phyloP scores from a whole-genome alignment of 805 yeast species.

The Scheffersomyces lignosus region DNA sequence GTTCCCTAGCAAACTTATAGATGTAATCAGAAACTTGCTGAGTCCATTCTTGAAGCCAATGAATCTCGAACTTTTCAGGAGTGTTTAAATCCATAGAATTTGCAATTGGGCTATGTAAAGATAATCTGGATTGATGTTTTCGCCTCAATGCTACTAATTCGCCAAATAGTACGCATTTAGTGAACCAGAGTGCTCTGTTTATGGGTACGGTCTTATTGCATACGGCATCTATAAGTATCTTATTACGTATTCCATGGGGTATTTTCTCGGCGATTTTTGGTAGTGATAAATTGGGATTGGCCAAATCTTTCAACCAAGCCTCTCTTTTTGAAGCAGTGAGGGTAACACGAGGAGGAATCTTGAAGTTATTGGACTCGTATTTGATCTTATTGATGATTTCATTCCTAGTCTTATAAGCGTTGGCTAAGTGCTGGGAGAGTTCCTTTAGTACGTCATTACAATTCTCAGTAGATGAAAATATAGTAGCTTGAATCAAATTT shows the following conservation, averaged over 20 bases:
- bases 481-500: constrained; percentile 50
- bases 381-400: constrained; percentile 41
- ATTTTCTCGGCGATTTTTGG: constrained; percentile 69
- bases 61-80: constrained; percentile 44
- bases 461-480: constrained; percentile 34
- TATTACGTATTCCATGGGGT: constrained; percentile 87
- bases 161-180: constrained; percentile 81
- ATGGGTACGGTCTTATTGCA: constrained; percentile 68
- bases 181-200: constrained; percentile 86
- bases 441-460: constrained; percentile 37
- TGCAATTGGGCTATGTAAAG: constrained; percentile 5
- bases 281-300: constrained; percentile 65
- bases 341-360: constrained; percentile 87
- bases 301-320: constrained; percentile 80
- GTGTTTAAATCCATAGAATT: constrained; percentile 1
- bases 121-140: constrained; percentile 23
- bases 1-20: constrained; percentile 49
- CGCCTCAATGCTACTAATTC: constrained; percentile 31
- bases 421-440: constrained; percentile 37
- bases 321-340: constrained; percentile 84
- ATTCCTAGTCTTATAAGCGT: constrained; percentile 37
- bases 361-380: constrained; percentile 45
- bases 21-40: constrained; percentile 69
- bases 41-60: constrained; percentile 89
- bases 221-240: constrained; percentile 71